Base-by-base conservation (phyloP, 257 asterid genomes). In the Forsythia viridissima region DNA sequence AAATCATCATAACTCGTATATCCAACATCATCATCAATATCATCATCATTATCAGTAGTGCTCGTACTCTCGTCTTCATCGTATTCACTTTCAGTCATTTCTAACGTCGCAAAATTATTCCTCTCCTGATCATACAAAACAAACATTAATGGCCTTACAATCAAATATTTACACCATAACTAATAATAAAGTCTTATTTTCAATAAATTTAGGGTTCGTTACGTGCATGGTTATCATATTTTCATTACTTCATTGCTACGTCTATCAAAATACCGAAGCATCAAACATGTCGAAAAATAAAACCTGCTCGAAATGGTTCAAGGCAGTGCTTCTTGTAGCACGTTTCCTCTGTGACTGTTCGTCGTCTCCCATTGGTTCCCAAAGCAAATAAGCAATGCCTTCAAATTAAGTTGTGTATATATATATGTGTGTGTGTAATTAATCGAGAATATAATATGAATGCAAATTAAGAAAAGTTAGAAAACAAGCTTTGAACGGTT, bases 251-350 rank as follows among this genome's bases (percentile, higher is more conserved):
- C 12, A 11, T 46, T 46, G 5, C 1, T 46, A 46, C 52, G 9
- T 46, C 5, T 11, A 46, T 12, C 52, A 1, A 46, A 12, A 46
- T 10, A 11, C 18, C 52, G 52, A 46, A 30, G 34, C 34, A 30
- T 30, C 2, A 30, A 30, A 46, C 52, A 46, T 3, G 2, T 46
- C 18, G 18, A 48, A 15, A 6, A 15, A n/a, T 3, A 52, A 68
- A 65, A 88, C 92, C 92, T 88, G 81, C 83, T 86, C 89, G 39
- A 88, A 79, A 79, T 86, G 85, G 78, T 88, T 85, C 83, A 79
- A 70, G 38, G 87, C 72, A 66, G 91, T 73, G 55, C 79, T 76
- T 71, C 87, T 86, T 36, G 40, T 63, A 4, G 79, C 80, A 39
- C 90, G 74, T 79, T 86, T 88, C 81, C 92, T 79, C 82, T 85